A percentile compares a stretch with the other conserved stretches of the same genome.
Conservation (phyloP, 2,329 filamentous ascomycete genomes). For the Diaporthe nobilis region DNA sequence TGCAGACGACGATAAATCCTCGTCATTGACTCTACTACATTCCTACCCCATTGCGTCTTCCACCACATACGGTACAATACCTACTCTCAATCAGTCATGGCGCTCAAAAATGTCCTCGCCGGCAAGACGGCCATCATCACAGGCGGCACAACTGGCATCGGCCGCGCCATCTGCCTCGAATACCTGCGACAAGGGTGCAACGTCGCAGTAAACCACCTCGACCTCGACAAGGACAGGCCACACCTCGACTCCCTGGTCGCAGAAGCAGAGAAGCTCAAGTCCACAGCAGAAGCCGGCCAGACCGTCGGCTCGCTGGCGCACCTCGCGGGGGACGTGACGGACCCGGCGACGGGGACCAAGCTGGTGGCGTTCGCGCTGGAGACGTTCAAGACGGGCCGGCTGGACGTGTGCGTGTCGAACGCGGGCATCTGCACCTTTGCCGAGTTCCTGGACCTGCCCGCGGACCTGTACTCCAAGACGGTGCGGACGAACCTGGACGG, state of each 20-base stretch:
- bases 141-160: conserved; percentile 88
- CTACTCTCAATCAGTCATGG: conserved; percentile 52
- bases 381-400: conserved; percentile 66
- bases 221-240: conserved; percentile 63
- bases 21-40: background rate
- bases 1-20: background rate
- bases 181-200: conserved; percentile 83
- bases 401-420: conserved; percentile 89
- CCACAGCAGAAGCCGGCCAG: conserved; percentile 53
- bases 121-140: conserved; percentile 90
- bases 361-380: conserved; percentile 78
- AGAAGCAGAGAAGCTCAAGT: conserved; percentile 63
- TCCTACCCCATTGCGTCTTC: background rate
- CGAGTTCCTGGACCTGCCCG: conserved; percentile 83
- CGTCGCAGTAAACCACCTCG: conserved; percentile 86
- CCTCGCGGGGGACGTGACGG: conserved; percentile 82
- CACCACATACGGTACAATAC: background rate
- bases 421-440: conserved; percentile 91
- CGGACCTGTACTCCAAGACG: conserved; percentile 79
- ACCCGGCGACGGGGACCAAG: conserved; percentile 77
- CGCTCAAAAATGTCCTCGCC: conserved; percentile 69
- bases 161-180: conserved; percentile 85
- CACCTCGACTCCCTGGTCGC: conserved; percentile 68
- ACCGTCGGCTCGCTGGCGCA: conserved; percentile 72
- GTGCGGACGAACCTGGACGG: conserved; percentile 87